phyloP scores from a whole-genome alignment of 805 yeast species.

The Candida andamanensis region DNA sequence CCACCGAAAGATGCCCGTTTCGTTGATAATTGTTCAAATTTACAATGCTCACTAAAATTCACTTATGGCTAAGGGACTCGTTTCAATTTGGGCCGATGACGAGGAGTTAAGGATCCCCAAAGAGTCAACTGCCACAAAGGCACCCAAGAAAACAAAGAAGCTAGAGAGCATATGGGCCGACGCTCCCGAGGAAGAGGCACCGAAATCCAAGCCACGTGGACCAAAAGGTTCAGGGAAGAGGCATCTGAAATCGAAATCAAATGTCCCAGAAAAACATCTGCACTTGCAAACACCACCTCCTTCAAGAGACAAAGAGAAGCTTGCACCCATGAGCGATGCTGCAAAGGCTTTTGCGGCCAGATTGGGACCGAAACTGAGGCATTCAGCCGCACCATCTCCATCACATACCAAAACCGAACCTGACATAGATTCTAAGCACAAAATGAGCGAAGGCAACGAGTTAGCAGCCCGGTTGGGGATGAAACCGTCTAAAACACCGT shows the following conservation, averaged over 20 bases:
- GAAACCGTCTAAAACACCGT: too few relatives aligned
- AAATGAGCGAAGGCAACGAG: slow-evolving; percentile 27
- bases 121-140: neutral
- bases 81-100: slow-evolving; percentile 34
- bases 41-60: too few relatives aligned
- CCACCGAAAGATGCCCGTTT: too few relatives aligned
- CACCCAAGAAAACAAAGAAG: slow-evolving; percentile 2
- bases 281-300: neutral
- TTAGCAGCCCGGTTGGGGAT: slow-evolving; percentile 30
- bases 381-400: too few relatives aligned
- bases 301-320: neutral
- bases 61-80: slow-evolving; percentile 9
- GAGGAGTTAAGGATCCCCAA: slow-evolving; percentile 8
- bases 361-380: slow-evolving; percentile 11
- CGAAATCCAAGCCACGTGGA: neutral
- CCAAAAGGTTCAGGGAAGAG: neutral
- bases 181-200: slow-evolving; percentile 3
- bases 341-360: slow-evolving; percentile 30
- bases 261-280: too few relatives aligned
- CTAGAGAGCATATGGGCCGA: slow-evolving; percentile 34
- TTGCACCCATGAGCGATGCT: slow-evolving; percentile 28
- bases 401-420: neutral
- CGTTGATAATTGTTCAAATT: too few relatives aligned
- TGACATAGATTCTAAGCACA: slow-evolving; percentile 7
- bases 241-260: too few relatives aligned